Percentiles rank a stretch among this genome's conserved stretches.
Conservation (phyloP, 2,329 filamentous ascomycete species). For the Ophioceras dolichostomum region DNA sequence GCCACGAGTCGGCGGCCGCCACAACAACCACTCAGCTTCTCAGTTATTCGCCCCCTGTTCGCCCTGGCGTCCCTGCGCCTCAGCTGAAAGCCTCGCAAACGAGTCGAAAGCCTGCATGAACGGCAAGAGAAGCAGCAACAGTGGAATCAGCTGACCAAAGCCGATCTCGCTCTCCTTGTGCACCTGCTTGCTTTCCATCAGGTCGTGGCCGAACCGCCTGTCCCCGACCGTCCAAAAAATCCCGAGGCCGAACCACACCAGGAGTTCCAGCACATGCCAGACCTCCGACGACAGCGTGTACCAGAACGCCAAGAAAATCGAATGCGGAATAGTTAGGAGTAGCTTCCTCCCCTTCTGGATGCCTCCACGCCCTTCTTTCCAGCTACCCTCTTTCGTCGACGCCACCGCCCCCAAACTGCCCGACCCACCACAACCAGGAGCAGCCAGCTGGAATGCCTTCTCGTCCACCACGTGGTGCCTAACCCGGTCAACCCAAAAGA, state of each 20-base stretch:
- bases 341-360: not conserved
- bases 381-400: not conserved
- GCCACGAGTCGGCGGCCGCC: no score
- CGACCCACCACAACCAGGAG: no score
- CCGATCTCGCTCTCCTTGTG: constrained; percentile 6
- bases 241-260: not conserved
- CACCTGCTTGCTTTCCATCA: constrained; percentile 4
- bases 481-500: not conserved
- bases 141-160: constrained; percentile 9
- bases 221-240: constrained; percentile 3
- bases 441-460: no score
- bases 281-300: not conserved
- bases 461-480: not conserved
- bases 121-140: constrained; percentile 8
- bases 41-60: no score
- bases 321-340: not conserved
- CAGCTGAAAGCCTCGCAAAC: not conserved
- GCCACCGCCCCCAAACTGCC: no score
- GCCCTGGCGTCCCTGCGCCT: no score
- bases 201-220: constrained; percentile 1
- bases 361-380: not conserved
- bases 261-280: not conserved
- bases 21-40: no score
- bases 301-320: not conserved
- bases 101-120: constrained; percentile 8